These are phyloP conservation scores for Pythium diclinum DNA, from an alignment of 352 stramenopile species.

Conservation along the genomic window DNA sequence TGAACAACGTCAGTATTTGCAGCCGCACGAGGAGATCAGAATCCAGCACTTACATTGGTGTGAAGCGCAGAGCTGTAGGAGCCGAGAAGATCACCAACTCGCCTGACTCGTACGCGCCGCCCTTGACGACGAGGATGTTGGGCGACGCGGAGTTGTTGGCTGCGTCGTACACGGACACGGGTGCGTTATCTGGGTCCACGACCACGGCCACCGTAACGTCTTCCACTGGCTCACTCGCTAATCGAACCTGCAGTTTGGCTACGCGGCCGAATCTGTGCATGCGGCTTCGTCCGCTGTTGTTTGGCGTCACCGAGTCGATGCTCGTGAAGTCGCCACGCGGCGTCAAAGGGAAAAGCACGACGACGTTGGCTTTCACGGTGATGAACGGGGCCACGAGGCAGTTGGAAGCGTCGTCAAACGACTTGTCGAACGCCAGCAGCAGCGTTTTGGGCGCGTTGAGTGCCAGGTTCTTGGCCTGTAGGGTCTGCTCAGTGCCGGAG, in stretches of 20 bases:
- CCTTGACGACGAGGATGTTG: slow-evolving; percentile 27
- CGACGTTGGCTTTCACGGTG: slow-evolving; percentile 33
- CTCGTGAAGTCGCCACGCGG: slow-evolving; percentile 41
- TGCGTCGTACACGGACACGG: slow-evolving; percentile 41
- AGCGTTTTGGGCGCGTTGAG: slow-evolving; percentile 30
- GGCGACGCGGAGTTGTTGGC: slow-evolving; percentile 27
- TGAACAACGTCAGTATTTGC: not conserved
- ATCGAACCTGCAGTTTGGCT: slow-evolving; percentile 33
- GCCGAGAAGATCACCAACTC: slow-evolving; percentile 32
- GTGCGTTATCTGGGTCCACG: slow-evolving; percentile 24
- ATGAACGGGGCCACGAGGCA: slow-evolving; percentile 44
- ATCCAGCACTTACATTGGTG: slow-evolving; percentile 23
- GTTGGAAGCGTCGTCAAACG: slow-evolving; percentile 43
- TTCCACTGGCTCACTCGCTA: slow-evolving; percentile 55
- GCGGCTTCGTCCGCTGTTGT: slow-evolving; percentile 40
- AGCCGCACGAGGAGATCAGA: not conserved
- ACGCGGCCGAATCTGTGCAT: slow-evolving; percentile 50
- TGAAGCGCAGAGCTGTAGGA: slow-evolving; percentile 50
- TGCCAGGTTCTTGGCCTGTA: slow-evolving; percentile 30
- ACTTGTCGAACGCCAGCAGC: slow-evolving; percentile 47
- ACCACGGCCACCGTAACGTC: slow-evolving; percentile 44
- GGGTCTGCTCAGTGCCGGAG: slow-evolving; percentile 37
- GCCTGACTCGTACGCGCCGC: slow-evolving; percentile 44
- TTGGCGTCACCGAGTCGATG: slow-evolving; percentile 33
- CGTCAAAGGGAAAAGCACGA: slow-evolving; percentile 45